A percentile compares a stretch with the other conserved stretches of the same genome.
Evolutionary conservation across 495 filamentous ascomycete genomes (phyloP).

Genomic region (Schizothecium vesticola): DNA sequence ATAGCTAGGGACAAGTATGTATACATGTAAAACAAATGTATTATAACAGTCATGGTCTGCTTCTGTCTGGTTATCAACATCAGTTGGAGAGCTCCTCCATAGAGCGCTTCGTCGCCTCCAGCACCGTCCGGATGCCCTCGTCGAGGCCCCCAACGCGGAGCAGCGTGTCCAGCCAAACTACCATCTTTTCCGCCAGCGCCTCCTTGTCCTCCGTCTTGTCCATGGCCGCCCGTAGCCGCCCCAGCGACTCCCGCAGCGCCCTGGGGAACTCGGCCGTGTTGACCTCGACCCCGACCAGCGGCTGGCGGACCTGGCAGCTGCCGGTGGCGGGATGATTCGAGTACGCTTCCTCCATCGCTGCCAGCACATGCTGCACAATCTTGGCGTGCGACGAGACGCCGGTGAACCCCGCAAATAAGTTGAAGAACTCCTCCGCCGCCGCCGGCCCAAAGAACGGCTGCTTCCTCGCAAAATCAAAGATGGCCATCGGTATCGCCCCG

Average conservation of each 20-base stretch:
- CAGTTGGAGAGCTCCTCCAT: constrained; percentile 21
- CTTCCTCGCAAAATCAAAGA: constrained; percentile 84
- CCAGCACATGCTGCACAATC: constrained; percentile 73
- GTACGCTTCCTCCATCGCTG: constrained; percentile 52
- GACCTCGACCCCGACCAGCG: constrained; percentile 58
- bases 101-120: constrained; percentile 49
- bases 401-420: constrained; percentile 65
- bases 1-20: not conserved
- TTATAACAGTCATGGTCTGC: not conserved
- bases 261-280: constrained; percentile 66
- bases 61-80: constrained; percentile 26
- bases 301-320: constrained; percentile 65
- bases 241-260: constrained; percentile 59
- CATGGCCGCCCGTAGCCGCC: constrained; percentile 47
- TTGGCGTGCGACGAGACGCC: constrained; percentile 56
- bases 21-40: not conserved
- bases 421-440: constrained; percentile 71
- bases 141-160: constrained; percentile 57
- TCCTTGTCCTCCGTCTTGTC: constrained; percentile 38
- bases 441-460: constrained; percentile 59
- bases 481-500: constrained; percentile 85
- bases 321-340: constrained; percentile 54
- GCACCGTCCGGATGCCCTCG: constrained; percentile 57
- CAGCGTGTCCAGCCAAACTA: constrained; percentile 54
- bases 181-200: constrained; percentile 50